Evolutionary conservation across 495 filamentous ascomycete genomes (phyloP).

Genomic region (Penicillium odoratum): DNA sequence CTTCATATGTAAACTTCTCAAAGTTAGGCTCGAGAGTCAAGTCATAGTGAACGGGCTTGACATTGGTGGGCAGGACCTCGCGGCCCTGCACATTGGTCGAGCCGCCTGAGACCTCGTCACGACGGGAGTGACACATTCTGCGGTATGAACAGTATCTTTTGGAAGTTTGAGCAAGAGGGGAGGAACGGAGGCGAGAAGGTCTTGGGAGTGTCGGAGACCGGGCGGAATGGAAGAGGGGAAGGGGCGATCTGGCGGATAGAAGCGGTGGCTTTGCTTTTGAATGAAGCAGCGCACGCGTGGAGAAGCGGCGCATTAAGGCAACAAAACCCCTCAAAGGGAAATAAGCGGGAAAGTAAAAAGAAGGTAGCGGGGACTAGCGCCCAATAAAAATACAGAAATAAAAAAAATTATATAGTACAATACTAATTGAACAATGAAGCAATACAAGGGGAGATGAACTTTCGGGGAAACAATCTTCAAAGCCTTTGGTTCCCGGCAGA

Average conservation of each 20-base stretch:
- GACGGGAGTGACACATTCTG: constrained; percentile 51
- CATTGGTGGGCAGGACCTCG: constrained; percentile 66
- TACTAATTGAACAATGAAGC: constrained; percentile 17
- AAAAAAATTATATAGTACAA: constrained; percentile 16
- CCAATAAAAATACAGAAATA: constrained; percentile 20
- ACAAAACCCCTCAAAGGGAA: constrained; percentile 20
- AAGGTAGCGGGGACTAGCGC: constrained; percentile 5
- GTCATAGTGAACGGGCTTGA: constrained; percentile 66
- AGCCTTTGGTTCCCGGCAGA: constrained; percentile 12
- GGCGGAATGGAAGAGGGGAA: constrained; percentile 34
- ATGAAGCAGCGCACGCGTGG: constrained; percentile 40
- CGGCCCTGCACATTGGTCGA: constrained; percentile 57
- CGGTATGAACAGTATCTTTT: constrained; percentile 52
- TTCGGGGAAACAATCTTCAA: constrained; percentile 19
- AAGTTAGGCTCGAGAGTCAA: constrained; percentile 68
- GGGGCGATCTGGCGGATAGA: constrained; percentile 34
- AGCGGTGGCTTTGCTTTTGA: constrained; percentile 47
- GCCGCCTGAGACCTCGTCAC: constrained; percentile 37
- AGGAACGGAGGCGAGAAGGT: constrained; percentile 23
- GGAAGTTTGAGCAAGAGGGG: constrained; percentile 37
- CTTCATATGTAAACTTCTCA: constrained; percentile 62
- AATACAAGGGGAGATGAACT: not conserved
- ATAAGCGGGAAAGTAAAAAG: constrained; percentile 15
- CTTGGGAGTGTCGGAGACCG: constrained; percentile 25
- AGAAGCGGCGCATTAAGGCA: constrained; percentile 40